Evolutionary conservation across 2,329 filamentous ascomycete genomes (phyloP), one percentile per base, ranked within the genome.

Genomic region (Microascus cirrosus): DNA sequence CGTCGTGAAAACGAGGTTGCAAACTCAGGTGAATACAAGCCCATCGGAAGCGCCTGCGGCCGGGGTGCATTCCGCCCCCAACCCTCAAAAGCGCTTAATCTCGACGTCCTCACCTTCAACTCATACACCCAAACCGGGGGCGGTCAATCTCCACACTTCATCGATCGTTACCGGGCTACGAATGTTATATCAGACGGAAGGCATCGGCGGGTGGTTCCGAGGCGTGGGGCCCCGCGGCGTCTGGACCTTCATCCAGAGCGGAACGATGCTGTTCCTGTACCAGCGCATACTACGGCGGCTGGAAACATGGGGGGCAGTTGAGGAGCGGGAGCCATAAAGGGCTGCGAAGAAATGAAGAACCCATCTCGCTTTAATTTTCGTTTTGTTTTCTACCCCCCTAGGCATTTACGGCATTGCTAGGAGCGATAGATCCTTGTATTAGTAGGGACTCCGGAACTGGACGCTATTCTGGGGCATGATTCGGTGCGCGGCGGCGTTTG

Each of bases 231-330:
- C 94, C 1, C 83, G 94, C 57, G 87, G 87, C 59, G 90, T 97
- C 15, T 99, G 94, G 94, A 99, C 94, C 24, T 96, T 93, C 67
- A 90, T 97, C 59, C 94, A 99, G 75, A 96, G 89, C 67, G 89
- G 92, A 50, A 95, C 90, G 63, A 97, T 97, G 93, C 77, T 97
- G 68, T 92, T 97, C 65, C 77, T 96, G 70, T 97, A 97, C 71
- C 93, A 97, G 74, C 87, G 86, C 60, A 77, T 97, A 58, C 74
- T 97, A 68, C 85, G 87, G 66, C 83, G 86, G 71, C 80, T 97
- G 63, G 87, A 92, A 59, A 63, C 71, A 48, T 73, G 74, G 68
- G 65, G 66, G 59, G 72, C 71, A 2, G 57, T 63, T 15, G 70
- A 71, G 59, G 58, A 70, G 52, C 62, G 63, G 52, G 53, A 58